Conservation (phyloP, 2,329 filamentous ascomycete species). For the Hymenoscyphus scutula region DNA sequence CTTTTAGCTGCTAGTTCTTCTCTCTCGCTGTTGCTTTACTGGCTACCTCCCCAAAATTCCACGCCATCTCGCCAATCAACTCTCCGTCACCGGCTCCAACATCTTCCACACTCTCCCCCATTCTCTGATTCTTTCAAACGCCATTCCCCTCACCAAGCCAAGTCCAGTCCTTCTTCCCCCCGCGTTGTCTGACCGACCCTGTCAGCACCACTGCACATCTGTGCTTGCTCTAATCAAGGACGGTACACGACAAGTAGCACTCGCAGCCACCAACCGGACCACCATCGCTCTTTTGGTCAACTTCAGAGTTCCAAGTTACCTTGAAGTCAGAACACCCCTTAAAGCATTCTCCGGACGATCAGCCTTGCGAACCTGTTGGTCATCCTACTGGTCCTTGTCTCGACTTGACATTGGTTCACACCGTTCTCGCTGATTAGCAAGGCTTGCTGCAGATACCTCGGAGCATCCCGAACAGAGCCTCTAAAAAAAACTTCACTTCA, state of each 20-base stretch:
- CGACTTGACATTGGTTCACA: constrained; percentile 16
- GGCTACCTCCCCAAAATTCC: neutral
- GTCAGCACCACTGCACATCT: neutral
- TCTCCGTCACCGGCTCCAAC: constrained; percentile 9
- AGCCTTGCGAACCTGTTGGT: constrained; percentile 21
- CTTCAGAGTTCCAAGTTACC: constrained; percentile 15
- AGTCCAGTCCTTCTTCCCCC: constrained; percentile 7
- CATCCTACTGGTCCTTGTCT: constrained; percentile 20
- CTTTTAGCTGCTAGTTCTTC: constrained; percentile 1
- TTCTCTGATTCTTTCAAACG: constrained; percentile 12
- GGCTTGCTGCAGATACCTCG: constrained; percentile 23
- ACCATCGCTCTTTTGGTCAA: constrained; percentile 5
- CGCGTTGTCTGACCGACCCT: constrained; percentile 7
- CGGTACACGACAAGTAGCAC: constrained; percentile 5
- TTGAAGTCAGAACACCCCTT: constrained; percentile 7
- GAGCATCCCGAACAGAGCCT: constrained; percentile 26
- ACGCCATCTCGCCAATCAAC: constrained; percentile 14
- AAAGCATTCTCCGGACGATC: constrained; percentile 10
- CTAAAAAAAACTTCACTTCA: constrained; percentile 11
- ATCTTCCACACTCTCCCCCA: constrained; percentile 6
- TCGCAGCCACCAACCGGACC: constrained; percentile 5
- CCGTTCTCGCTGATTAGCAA: constrained; percentile 14
- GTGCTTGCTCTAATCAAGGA: constrained; percentile 21
- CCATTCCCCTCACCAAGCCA: constrained; percentile 16
- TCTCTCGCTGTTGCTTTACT: neutral